Evolutionary conservation across 169 alveolate species (phyloP), one percentile per base, ranked within the genome.

Genomic region (Cryptosporidium meleagridis): DNA sequence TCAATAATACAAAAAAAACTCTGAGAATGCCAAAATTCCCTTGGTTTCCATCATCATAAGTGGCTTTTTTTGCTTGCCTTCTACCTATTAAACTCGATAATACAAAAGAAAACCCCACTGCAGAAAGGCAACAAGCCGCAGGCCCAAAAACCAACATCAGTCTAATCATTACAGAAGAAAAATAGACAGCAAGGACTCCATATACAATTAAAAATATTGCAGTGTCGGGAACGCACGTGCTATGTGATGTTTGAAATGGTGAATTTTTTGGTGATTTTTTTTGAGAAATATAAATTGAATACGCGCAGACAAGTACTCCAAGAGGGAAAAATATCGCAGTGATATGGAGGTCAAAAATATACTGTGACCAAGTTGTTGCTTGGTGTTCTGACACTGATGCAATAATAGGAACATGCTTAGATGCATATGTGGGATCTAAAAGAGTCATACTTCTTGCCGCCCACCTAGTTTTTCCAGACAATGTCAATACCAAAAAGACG

Each of bases 301-400:
- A 84, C 2, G 93, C 87, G 23, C 93, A 86, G 2, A 33, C 68
- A 16, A 53, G 73, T n/a, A 69, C 45, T 16, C 86, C 65, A 41
- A 96, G 92, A 37, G 97, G 98, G 18, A 95, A 94, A 69, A 96
- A 95, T 35, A 95, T 92, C 39, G 95, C 93, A 16, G 95, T 84
- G 75, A 92, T 94, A 62, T 96, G 97, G 8, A 96, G 91, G 91
- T 94, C 97, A 73, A 95, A 95, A 94, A 93, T 94, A 87, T 93
- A 94, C 23, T 96, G 95, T 21, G 96, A 91, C 99, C 99, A 98
- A 8, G 98, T 96, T n/a, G 99, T 96, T 26, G 99, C 99, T 92
- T 98, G 98, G 92, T 98, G 99, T 86, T 98, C 99, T 23, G 99
- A 96, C 31, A 98, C 99, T 14, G 99, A 97, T 29, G 99, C 99